These are phyloP conservation scores for Trichoderma harzianum DNA, from an alignment of 2,329 filamentous ascomycete genomes.

Conservation along the genomic window DNA sequence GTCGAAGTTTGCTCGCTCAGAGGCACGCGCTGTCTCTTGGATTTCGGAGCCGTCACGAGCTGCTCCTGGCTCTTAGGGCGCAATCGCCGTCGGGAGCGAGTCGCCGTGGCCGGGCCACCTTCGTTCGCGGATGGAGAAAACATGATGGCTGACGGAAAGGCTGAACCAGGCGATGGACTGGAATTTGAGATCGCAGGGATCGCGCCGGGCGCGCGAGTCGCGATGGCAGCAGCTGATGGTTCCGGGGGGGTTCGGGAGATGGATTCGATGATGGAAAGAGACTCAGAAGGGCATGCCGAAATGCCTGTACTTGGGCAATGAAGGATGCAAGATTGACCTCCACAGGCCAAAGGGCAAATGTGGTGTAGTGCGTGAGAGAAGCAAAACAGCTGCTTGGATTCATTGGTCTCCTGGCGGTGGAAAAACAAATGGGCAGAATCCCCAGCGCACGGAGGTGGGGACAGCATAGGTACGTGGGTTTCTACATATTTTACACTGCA, in stretches of 20 bases:
- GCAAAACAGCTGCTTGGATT: slow-evolving; percentile 18
- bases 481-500: fast-evolving
- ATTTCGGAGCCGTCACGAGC: slow-evolving; percentile 56
- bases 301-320: slow-evolving; percentile 10
- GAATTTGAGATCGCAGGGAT: slow-evolving; percentile 14
- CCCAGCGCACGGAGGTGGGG: background rate
- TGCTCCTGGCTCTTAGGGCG: slow-evolving; percentile 56
- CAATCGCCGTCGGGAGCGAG: slow-evolving; percentile 59
- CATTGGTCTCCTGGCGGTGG: slow-evolving; percentile 27
- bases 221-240: slow-evolving; percentile 22
- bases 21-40: slow-evolving; percentile 59
- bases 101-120: slow-evolving; percentile 53
- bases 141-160: slow-evolving; percentile 41
- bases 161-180: slow-evolving; percentile 15
- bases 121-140: slow-evolving; percentile 55
- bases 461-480: background rate
- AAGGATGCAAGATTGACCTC: slow-evolving; percentile 9
- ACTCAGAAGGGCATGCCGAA: slow-evolving; percentile 21
- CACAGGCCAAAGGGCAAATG: slow-evolving; percentile 13
- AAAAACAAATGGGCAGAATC: slow-evolving; percentile 29
- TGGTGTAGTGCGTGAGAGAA: slow-evolving; percentile 23
- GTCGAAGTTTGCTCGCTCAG: slow-evolving; percentile 56
- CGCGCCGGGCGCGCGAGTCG: slow-evolving; percentile 21
- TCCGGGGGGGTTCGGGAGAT: slow-evolving; percentile 21
- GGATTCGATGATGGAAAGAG: slow-evolving; percentile 11